phyloP scores from a whole-genome alignment of 352 stramenopile species.

The Pythium periplocum region DNA sequence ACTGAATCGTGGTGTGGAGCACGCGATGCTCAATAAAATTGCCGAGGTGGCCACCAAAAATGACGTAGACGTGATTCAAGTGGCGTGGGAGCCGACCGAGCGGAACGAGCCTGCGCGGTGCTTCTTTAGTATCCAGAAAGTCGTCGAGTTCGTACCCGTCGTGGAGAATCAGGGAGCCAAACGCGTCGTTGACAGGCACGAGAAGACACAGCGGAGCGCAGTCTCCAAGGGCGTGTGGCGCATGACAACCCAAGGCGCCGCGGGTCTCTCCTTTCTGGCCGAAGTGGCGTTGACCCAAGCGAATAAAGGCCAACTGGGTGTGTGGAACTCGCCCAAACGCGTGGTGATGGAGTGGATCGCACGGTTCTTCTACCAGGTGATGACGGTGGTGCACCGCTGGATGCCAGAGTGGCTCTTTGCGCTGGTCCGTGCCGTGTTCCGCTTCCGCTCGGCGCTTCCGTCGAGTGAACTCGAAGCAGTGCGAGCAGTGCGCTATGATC shows the following conservation, averaged over 20 bases:
- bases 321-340: not conserved
- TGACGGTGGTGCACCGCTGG: too few species aligned
- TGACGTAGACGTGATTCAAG: slow-evolving; percentile 16
- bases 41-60: slow-evolving; percentile 23
- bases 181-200: not conserved
- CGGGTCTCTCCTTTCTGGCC: slow-evolving; percentile 9
- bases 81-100: slow-evolving; percentile 59
- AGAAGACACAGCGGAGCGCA: slow-evolving; percentile 8
- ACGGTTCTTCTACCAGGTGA: not conserved
- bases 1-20: slow-evolving; percentile 64
- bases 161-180: too few species aligned
- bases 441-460: too few species aligned
- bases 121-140: slow-evolving; percentile 41
- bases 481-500: too few species aligned
- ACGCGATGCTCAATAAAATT: slow-evolving; percentile 54
- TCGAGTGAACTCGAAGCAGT: too few species aligned
- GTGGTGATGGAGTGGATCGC: slow-evolving; percentile 1
- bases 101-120: slow-evolving; percentile 50
- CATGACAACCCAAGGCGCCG: not conserved
- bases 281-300: slow-evolving; percentile 1
- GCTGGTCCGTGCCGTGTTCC: too few species aligned
- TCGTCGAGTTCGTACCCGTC: slow-evolving; percentile 4
- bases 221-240: slow-evolving; percentile 2
- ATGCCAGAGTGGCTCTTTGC: too few species aligned
- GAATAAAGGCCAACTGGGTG: not conserved